phyloP scores from a whole-genome alignment of 116 monocot species.

The Posidonia oceanica region DNA sequence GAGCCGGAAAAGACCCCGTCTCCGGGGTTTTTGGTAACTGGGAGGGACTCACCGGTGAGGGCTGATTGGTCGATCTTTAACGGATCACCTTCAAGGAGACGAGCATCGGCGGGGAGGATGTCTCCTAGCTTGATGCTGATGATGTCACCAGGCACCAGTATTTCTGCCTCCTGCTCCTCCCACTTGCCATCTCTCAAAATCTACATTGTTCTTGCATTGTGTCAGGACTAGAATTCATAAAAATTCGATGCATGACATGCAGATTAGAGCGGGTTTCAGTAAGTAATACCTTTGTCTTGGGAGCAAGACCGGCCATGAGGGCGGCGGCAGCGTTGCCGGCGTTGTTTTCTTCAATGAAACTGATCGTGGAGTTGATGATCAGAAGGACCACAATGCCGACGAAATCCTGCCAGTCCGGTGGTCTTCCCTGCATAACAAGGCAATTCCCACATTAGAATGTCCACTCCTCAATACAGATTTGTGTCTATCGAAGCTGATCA shows the following conservation, averaged over 20 bases:
- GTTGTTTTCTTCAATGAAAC: conserved; percentile 93
- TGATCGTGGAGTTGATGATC: conserved; percentile 87
- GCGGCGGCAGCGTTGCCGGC: conserved; percentile 89
- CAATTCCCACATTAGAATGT: neutral
- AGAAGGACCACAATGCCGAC: conserved; percentile 71
- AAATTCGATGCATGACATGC: too few species aligned
- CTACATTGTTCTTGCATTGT: conserved; percentile 6
- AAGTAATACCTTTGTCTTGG: conserved; percentile 57
- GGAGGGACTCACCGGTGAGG: conserved; percentile 53
- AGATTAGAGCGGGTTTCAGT: neutral
- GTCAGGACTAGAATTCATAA: neutral
- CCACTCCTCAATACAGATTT: too few species aligned
- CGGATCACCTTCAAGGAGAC: conserved; percentile 64
- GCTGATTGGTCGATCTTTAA: too few species aligned
- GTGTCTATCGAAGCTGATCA: too few species aligned
- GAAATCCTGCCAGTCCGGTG: conserved; percentile 87
- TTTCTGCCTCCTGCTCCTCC: conserved; percentile 69
- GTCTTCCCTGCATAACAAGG: conserved; percentile 28
- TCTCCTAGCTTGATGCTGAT: conserved; percentile 91
- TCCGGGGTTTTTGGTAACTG: conserved; percentile 38
- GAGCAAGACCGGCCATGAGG: conserved; percentile 93
- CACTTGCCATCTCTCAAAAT: conserved; percentile 59
- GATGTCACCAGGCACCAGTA: conserved; percentile 84
- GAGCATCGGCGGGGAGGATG: conserved; percentile 69
- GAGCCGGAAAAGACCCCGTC: conserved; percentile 46